Conservation (phyloP, 441 rosid species). For the Eruca vesicaria region DNA sequence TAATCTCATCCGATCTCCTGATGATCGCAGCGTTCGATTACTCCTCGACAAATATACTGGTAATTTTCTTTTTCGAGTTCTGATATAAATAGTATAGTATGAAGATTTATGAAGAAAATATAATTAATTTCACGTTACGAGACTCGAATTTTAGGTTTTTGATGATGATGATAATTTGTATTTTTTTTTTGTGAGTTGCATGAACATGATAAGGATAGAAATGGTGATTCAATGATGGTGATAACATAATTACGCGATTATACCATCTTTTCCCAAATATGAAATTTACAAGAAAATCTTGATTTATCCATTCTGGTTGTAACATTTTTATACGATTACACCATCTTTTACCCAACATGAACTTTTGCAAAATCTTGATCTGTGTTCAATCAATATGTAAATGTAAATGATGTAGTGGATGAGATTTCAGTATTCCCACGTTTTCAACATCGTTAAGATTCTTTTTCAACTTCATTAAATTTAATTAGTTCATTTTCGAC, state of each 20-base stretch:
- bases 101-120: not conserved
- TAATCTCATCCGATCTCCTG: constrained; percentile 73
- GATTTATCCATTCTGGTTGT: not conserved
- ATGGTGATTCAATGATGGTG: not conserved
- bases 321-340: not conserved
- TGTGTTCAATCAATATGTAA: not conserved
- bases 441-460: not conserved
- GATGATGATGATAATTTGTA: not conserved
- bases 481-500: not conserved
- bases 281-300: not conserved
- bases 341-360: not conserved
- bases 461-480: not conserved
- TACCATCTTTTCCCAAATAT: not conserved
- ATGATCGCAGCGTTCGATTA: constrained; percentile 68
- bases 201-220: not conserved
- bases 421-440: not conserved
- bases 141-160: not conserved
- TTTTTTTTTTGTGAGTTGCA: not conserved
- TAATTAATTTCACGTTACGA: not conserved
- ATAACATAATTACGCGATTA: not conserved
- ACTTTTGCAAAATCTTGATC: not conserved
- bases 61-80: constrained; percentile 12
- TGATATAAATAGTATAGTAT: not conserved
- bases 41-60: constrained; percentile 83
- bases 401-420: not conserved